phyloP scores from a whole-genome alignment of 75 land plant species.

The Cunninghamia lanceolata region DNA sequence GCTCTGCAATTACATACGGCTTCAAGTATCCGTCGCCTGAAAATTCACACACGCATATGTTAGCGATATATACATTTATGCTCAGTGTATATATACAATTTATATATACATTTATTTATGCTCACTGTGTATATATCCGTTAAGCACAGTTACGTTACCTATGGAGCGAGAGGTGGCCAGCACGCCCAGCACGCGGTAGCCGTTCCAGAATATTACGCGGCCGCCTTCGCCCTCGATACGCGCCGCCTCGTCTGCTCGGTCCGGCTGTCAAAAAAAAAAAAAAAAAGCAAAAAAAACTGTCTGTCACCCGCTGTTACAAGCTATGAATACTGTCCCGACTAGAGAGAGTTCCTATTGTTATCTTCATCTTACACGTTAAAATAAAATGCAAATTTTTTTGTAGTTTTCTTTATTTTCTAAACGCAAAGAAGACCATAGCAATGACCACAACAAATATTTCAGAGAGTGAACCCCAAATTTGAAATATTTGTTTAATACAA shows the following conservation, averaged over 20 bases:
- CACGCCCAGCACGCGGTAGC: slow-evolving; percentile 48
- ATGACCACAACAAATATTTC: no score
- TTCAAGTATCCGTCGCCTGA: slow-evolving; percentile 23
- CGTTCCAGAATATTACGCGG: slow-evolving; percentile 52
- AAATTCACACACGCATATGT: background rate
- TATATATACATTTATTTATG: background rate
- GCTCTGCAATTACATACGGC: slow-evolving; percentile 22
- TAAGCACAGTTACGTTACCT: slow-evolving; percentile 24
- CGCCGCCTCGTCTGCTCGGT: slow-evolving; percentile 61
- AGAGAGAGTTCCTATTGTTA: background rate
- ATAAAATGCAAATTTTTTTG: background rate
- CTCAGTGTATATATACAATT: no score
- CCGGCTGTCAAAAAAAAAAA: slow-evolving; percentile 39
- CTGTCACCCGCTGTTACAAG: background rate
- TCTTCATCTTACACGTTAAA: background rate
- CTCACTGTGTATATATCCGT: no score
- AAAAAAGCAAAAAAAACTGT: background rate
- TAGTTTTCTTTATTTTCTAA: background rate
- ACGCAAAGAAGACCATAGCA: no score
- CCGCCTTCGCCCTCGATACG: slow-evolving; percentile 74
- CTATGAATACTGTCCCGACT: background rate
- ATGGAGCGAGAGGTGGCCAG: slow-evolving; percentile 71
- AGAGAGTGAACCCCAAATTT: no score
- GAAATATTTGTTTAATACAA: no score
- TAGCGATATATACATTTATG: background rate